Percentiles rank a stretch among this genome's conserved stretches.
Conservation (phyloP, 2,329 filamentous ascomycete species). For the Elsinoe fawcettii region DNA sequence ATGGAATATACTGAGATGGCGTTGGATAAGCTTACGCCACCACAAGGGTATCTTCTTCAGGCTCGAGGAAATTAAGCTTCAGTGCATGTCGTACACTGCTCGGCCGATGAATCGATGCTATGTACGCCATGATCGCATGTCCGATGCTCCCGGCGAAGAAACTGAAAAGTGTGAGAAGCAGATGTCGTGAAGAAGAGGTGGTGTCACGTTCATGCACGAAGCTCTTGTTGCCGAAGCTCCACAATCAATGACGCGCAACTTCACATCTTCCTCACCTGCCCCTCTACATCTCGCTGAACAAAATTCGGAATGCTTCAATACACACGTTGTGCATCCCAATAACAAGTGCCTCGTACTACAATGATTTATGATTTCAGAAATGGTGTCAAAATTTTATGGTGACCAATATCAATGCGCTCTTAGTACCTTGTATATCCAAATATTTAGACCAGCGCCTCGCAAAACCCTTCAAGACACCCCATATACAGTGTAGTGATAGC, state of each 20-base stretch:
- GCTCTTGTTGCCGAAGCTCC: background rate
- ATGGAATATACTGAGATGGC: conserved; percentile 2
- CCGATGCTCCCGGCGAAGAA: background rate
- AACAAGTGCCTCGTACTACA: too few relatives aligned
- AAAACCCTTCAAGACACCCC: too few relatives aligned
- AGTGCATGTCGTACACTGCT: conserved; percentile 88
- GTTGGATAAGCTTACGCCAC: conserved; percentile 61
- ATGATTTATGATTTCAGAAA: too few relatives aligned
- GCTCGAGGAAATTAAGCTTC: conserved; percentile 65
- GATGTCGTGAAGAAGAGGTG: background rate
- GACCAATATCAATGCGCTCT: too few relatives aligned
- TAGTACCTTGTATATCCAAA: too few relatives aligned
- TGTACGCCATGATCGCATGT: conserved; percentile 66
- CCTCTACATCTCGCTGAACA: too few relatives aligned
- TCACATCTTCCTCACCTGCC: background rate
- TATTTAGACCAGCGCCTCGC: too few relatives aligned
- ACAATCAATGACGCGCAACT: background rate
- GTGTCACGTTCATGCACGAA: background rate
- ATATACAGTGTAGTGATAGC: too few relatives aligned
- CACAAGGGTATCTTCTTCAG: conserved; percentile 72
- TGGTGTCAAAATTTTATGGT: too few relatives aligned
- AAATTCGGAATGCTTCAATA: too few relatives aligned
- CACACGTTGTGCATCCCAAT: too few relatives aligned
- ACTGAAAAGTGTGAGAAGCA: background rate
- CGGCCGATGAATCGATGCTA: conserved; percentile 85